Evolutionary conservation across 306 rosid genomes (phyloP), one percentile per base, ranked within the genome.

Genomic region (Lathyrus sativus): DNA sequence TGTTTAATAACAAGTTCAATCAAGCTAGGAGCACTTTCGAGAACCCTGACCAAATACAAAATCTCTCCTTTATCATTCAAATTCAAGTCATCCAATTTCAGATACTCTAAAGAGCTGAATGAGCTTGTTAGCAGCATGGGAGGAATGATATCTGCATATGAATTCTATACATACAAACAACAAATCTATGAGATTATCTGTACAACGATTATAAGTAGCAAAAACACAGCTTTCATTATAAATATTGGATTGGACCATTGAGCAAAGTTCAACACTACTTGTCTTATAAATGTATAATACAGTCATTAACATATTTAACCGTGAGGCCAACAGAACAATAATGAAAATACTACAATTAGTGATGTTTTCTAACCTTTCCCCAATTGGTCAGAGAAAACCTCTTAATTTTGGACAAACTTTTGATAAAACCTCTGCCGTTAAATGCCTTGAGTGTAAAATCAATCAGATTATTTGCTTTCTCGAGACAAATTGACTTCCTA

Each of bases 21-120:
- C 70, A 71, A 41, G 59, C n/a, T 18, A 10, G 77, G 51, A 65
- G 56, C 61, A 59, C 65, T 71, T 58, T 55, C n/a, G 22, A 71
- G 64, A 10, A 72, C 43, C 28, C 26, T 35, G 46, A n/a, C 2
- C 38, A 38, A 9, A 7, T 46, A 61, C 19, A 13, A 11, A 58
- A 65, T 22, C 12, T 71, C 63, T 8, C 0, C 8, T 29, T 1
- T 11, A 1, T 15, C 5, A 28, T 6, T 3, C 31, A 65, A 71
- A 65, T 43, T 1, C 43, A 71, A 22, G 17, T 3, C 44, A 48
- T 0, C 7, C 26, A 71, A 29, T 39, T 46, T 2, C 43, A 71
- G 44, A 65, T 10, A 7, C 11, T 19, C 49, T 14, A 58, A 18
- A 39, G 57, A 14, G 59, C 33, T 17, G 24, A 19, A 3, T 18